Evolutionary conservation across 352 stramenopile species (phyloP).

Genomic region (Phytopythium chamaehyphon): DNA sequence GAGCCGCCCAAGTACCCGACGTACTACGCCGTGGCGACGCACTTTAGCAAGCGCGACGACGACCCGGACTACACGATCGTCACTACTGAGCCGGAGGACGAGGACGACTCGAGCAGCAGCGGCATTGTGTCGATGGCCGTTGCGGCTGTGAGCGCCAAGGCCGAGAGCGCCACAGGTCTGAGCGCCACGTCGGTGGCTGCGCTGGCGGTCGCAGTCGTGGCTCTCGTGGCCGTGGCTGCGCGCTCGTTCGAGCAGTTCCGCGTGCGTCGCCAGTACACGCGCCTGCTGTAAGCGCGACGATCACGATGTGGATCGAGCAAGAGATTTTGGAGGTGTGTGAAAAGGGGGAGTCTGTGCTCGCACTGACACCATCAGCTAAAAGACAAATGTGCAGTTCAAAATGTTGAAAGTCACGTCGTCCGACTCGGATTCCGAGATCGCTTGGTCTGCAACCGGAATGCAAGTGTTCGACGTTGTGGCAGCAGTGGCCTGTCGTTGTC

Average conservation of each 20-base stretch:
- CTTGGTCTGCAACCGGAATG: no score
- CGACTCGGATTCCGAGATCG: no score
- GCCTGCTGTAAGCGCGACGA: constrained; percentile 33
- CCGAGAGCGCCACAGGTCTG: constrained; percentile 3
- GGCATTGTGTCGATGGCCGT: constrained; percentile 3
- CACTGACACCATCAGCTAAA: no score
- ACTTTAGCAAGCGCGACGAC: constrained; percentile 18
- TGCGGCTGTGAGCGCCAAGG: neutral
- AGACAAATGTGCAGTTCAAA: no score
- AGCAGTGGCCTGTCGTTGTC: no score
- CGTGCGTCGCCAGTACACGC: constrained; percentile 50
- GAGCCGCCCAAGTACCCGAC: constrained; percentile 22
- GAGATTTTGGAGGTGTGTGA: no score
- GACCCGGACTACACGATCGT: constrained; percentile 32
- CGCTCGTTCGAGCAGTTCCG: constrained; percentile 41
- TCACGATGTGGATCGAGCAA: no score
- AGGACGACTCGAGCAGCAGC: neutral
- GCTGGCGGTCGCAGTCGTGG: constrained; percentile 16
- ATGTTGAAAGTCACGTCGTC: no score
- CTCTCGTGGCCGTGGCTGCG: constrained; percentile 35
- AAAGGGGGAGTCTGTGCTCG: no score
- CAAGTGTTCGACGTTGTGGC: no score
- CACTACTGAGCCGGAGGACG: constrained; percentile 6
- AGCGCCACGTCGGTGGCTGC: constrained; percentile 2
- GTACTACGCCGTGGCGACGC: constrained; percentile 29